These are phyloP conservation scores for Licmophora abbreviata DNA, from an alignment of 108 stramenopile genomes.

Conservation along the genomic window DNA sequence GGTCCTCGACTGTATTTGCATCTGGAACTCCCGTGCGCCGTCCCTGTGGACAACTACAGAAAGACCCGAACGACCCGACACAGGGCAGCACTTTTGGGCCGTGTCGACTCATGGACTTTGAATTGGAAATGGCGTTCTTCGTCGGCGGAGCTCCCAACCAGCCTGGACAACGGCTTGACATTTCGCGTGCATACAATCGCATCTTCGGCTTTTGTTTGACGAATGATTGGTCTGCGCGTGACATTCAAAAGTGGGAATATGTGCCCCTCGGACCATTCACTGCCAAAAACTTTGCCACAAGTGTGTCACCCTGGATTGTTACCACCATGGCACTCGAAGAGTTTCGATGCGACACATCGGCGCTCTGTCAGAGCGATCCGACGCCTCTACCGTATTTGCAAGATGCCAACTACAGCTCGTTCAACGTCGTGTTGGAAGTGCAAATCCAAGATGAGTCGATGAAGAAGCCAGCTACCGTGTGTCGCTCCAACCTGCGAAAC, in stretches of 20 bases:
- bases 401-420: conserved; percentile 64
- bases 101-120: conserved; percentile 82
- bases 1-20: conserved; percentile 57
- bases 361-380: conserved; percentile 47
- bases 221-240: conserved; percentile 92
- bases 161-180: conserved; percentile 23
- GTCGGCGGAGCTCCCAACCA: conserved; percentile 62
- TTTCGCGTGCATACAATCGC: conserved; percentile 70
- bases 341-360: conserved; percentile 45
- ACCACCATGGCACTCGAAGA: conserved; percentile 75
- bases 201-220: conserved; percentile 89
- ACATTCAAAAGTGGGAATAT: conserved; percentile 89
- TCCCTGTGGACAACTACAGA: conserved; percentile 85
- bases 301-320: conserved; percentile 89
- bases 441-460: conserved; percentile 38
- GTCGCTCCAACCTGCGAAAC: conserved; percentile 62
- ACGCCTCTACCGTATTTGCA: conserved; percentile 67
- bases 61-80: conserved; percentile 53
- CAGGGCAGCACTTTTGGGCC: conserved; percentile 74
- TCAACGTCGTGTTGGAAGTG: conserved; percentile 70
- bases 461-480: conserved; percentile 32
- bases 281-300: conserved; percentile 88
- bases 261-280: conserved; percentile 93
- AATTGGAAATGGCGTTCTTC: conserved; percentile 87
- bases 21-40: conserved; percentile 45